These are phyloP conservation scores for Syzygium malaccense DNA, from an alignment of 441 rosid species.

Conservation along the genomic window DNA sequence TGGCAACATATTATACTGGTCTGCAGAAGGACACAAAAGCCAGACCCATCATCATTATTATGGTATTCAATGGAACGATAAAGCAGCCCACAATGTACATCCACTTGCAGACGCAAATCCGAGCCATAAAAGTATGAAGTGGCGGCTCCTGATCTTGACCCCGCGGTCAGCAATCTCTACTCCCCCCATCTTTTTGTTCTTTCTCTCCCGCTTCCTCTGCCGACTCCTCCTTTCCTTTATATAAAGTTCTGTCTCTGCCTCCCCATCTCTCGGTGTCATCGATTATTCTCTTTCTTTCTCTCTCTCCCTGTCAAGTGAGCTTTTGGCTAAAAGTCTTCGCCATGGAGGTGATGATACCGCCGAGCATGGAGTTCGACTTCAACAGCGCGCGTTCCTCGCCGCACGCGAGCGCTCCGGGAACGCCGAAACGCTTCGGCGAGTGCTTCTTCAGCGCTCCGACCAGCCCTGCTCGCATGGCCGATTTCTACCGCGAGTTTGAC, in stretches of 20 bases:
- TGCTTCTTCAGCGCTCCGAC: constrained; percentile 65
- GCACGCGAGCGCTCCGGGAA: constrained; percentile 52
- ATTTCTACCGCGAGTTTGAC: constrained; percentile 42
- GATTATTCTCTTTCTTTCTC: neutral
- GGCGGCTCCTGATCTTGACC: constrained; percentile 31
- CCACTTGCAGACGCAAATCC: neutral
- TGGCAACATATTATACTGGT: neutral
- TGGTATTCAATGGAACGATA: too few species aligned
- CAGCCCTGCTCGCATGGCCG: constrained; percentile 52
- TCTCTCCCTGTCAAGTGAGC: neutral
- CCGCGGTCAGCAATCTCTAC: constrained; percentile 23
- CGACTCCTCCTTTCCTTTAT: neutral
- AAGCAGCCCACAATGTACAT: neutral
- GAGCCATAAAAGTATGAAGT: constrained; percentile 11
- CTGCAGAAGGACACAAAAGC: neutral
- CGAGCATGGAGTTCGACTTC: constrained; percentile 48
- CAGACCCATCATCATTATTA: neutral
- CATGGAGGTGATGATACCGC: constrained; percentile 40
- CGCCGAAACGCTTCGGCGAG: constrained; percentile 52
- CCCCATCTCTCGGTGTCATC: neutral
- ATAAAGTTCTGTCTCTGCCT: neutral
- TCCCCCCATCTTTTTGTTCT: neutral
- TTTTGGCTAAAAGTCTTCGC: neutral
- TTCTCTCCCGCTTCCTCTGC: neutral
- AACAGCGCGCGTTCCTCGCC: constrained; percentile 32